Conservation (phyloP, 805 yeast species). For the Candida adriatica region DNA sequence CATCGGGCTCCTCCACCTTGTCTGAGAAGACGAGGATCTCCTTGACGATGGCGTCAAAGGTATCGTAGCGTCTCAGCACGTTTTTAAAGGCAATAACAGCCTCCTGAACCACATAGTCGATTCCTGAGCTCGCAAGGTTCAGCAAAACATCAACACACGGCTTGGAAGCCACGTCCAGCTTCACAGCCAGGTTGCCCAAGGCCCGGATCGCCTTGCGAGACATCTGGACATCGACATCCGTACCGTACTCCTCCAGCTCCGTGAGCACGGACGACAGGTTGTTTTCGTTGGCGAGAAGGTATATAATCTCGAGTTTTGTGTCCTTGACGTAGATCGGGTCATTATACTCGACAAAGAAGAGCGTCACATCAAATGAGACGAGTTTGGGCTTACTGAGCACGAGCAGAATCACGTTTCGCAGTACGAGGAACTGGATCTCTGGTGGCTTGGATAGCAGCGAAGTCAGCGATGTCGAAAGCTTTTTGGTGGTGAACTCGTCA, state of each 20-base stretch:
- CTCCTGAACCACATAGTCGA: conserved; percentile 75
- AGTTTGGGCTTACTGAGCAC: conserved; percentile 60
- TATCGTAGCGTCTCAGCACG: conserved; percentile 70
- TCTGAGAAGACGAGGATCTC: conserved; percentile 38
- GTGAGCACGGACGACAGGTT: conserved; percentile 57
- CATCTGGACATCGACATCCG: conserved; percentile 81
- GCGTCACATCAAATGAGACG: conserved; percentile 59
- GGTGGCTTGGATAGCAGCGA: conserved; percentile 68
- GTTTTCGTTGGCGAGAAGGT: conserved; percentile 60
- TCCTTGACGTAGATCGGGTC: conserved; percentile 88
- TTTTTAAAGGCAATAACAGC: conserved; percentile 69
- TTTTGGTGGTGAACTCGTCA: conserved; percentile 48
- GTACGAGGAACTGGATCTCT: conserved; percentile 75
- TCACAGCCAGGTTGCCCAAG: conserved; percentile 82
- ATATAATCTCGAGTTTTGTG: conserved; percentile 83
- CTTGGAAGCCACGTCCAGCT: conserved; percentile 53
- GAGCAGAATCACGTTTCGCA: conserved; percentile 73
- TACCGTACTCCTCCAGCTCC: conserved; percentile 81
- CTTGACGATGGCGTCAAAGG: conserved; percentile 38
- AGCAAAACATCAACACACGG: conserved; percentile 58
- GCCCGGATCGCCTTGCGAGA: conserved; percentile 85
- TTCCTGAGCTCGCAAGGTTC: conserved; percentile 55
- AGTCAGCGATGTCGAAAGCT: conserved; percentile 62
- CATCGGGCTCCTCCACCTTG: conserved; percentile 65
- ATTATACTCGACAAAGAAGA: conserved; percentile 75